phyloP scores from a whole-genome alignment of 306 rosid genomes.

The Trifolium fragiferum region DNA sequence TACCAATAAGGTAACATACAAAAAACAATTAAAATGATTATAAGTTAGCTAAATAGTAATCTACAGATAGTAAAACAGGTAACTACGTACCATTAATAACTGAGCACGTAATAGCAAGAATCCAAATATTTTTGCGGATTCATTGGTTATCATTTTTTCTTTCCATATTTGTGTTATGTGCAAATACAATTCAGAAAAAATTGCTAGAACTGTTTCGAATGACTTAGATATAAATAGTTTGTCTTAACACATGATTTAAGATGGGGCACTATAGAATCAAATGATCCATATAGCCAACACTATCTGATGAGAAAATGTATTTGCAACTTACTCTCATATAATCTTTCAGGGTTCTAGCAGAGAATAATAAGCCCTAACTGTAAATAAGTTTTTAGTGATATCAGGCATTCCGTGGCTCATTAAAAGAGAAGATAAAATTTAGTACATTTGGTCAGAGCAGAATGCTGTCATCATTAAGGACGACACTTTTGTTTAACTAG shows the following conservation, averaged over 20 bases:
- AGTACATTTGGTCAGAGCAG: conserved; percentile 3
- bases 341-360: conserved; percentile 20
- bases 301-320: neutral
- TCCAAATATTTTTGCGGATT: neutral
- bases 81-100: conserved; percentile 21
- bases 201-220: conserved; percentile 7
- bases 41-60: conserved; percentile 1
- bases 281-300: neutral
- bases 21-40: neutral
- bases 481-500: conserved; percentile 4
- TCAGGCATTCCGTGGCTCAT: neutral
- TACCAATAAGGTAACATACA: neutral
- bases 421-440: neutral
- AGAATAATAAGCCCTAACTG: conserved; percentile 5
- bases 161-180: neutral
- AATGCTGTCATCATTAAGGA: conserved; percentile 11
- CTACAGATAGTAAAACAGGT: conserved; percentile 4
- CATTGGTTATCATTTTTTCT: neutral
- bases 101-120: conserved; percentile 16
- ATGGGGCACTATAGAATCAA: too few species aligned
- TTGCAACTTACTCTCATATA: neutral
- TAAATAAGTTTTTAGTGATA: neutral
- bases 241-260: too few species aligned
- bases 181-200: conserved; percentile 16
- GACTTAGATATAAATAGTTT: neutral